These are phyloP conservation scores for Chytriomyces sp. DNA, from an alignment of 192 early-diverging fungal species.

Conservation along the genomic window DNA sequence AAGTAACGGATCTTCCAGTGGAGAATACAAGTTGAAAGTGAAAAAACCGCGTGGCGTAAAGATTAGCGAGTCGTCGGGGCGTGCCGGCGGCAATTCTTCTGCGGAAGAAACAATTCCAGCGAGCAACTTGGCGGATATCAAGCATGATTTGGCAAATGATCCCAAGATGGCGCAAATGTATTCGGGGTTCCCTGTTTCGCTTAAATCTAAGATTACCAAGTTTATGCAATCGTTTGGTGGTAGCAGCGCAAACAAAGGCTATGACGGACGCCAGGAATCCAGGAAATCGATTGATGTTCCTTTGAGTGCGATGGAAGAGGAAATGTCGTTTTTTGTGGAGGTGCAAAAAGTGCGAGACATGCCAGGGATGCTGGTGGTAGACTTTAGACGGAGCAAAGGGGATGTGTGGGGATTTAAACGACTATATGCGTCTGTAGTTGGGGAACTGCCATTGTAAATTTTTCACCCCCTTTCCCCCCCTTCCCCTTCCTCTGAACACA, in stretches of 20 bases:
- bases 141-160: background rate
- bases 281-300: background rate
- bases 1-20: background rate
- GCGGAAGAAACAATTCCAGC: background rate
- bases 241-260: background rate
- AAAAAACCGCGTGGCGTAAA: slow-evolving; percentile 5
- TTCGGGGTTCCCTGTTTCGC: slow-evolving; percentile 4
- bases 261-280: background rate
- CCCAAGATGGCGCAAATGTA: slow-evolving; percentile 2
- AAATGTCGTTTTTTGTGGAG: slow-evolving; percentile 8
- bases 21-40: background rate
- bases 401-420: slow-evolving; percentile 40
- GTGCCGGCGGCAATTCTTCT: too few species aligned
- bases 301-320: slow-evolving; percentile 12
- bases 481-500: too few species aligned
- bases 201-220: slow-evolving; percentile 9
- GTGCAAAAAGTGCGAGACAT: slow-evolving; percentile 14
- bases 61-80: background rate
- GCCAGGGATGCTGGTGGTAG: slow-evolving; percentile 27
- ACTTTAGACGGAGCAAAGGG: slow-evolving; percentile 22
- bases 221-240: slow-evolving; percentile 12
- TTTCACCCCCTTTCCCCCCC: background rate
- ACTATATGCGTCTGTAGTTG: slow-evolving; percentile 19
- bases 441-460: slow-evolving; percentile 16
- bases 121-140: background rate